These are phyloP conservation scores for Parachlorella kessleri DNA, from an alignment of 139 green algal species.

Conservation along the genomic window DNA sequence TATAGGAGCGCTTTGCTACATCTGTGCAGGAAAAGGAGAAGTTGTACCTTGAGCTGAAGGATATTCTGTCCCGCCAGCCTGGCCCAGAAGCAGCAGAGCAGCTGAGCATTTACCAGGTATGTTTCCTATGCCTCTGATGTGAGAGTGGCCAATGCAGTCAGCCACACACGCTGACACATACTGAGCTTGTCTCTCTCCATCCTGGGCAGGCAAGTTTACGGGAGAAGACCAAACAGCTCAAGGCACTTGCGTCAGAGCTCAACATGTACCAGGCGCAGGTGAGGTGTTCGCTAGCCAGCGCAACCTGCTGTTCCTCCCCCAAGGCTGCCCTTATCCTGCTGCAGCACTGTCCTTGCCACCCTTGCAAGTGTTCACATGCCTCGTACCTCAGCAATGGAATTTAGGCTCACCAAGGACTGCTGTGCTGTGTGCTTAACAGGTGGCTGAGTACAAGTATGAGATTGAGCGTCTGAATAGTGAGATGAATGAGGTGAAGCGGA, in stretches of 20 bases:
- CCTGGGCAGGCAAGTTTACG: conserved; percentile 70
- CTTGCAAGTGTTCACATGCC: too few relatives aligned
- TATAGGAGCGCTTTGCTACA: too few relatives aligned
- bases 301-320: too few relatives aligned
- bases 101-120: conserved; percentile 79
- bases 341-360: too few relatives aligned
- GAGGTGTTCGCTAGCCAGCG: conserved; percentile 2
- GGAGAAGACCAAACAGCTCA: conserved; percentile 95
- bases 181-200: not conserved
- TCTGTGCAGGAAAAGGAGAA: conserved; percentile 88
- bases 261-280: conserved; percentile 92
- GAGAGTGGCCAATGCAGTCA: too few relatives aligned
- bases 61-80: conserved; percentile 84
- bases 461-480: conserved; percentile 82
- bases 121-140: not conserved
- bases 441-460: conserved; percentile 94
- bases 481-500: conserved; percentile 80
- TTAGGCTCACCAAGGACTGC: not conserved
- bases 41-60: conserved; percentile 93
- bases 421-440: conserved; percentile 24
- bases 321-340: too few relatives aligned
- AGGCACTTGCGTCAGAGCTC: conserved; percentile 89
- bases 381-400: not conserved
- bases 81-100: conserved; percentile 87
- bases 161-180: not conserved